Conservation (phyloP, 306 rosid species). For the Delonix regia region DNA sequence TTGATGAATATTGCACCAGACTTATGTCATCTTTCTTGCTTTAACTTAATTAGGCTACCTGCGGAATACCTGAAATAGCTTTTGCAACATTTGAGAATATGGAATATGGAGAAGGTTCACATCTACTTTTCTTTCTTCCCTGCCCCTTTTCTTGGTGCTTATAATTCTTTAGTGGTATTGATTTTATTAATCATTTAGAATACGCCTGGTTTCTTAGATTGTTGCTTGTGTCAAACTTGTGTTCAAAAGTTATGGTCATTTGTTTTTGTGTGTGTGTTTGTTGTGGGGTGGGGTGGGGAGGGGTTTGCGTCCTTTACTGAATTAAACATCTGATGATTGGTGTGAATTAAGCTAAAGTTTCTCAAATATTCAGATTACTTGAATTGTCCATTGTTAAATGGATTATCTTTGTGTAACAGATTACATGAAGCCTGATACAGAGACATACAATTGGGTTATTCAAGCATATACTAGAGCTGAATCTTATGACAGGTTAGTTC, state of each 20-base stretch:
- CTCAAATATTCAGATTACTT: constrained; percentile 4
- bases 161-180: constrained; percentile 12
- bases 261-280: background rate
- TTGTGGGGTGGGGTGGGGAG: background rate
- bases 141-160: constrained; percentile 21
- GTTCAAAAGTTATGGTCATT: constrained; percentile 22
- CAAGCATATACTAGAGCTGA: constrained; percentile 99
- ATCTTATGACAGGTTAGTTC: constrained; percentile 87
- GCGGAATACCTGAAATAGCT: constrained; percentile 96
- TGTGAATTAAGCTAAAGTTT: background rate
- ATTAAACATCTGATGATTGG: background rate
- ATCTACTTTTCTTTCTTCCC: constrained; percentile 30
- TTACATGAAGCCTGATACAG: constrained; percentile 91
- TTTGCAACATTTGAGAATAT: constrained; percentile 94
- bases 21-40: constrained; percentile 38
- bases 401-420: constrained; percentile 52
- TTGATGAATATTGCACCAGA: constrained; percentile 27
- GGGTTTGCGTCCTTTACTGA: background rate
- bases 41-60: constrained; percentile 73
- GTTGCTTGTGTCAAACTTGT: constrained; percentile 22
- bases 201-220: constrained; percentile 24
- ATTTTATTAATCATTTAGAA: constrained; percentile 30
- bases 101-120: constrained; percentile 93
- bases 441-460: constrained; percentile 97
- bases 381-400: constrained; percentile 24